These are phyloP conservation scores for Cenchrus americanus DNA, from an alignment of 176 grass and related monocot genomes.

Conservation along the genomic window DNA sequence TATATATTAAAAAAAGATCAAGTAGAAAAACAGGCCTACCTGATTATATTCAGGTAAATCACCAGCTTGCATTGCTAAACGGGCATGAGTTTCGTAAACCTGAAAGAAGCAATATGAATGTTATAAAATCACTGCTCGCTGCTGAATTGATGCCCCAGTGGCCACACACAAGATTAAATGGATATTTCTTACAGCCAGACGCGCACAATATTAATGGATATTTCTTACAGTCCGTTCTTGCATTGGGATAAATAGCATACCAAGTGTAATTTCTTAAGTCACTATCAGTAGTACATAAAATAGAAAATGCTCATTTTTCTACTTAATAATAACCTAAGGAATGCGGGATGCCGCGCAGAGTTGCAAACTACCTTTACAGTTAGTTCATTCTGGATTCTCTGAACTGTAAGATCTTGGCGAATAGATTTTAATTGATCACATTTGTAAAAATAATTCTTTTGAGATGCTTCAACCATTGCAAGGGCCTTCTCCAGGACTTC, in stretches of 20 bases:
- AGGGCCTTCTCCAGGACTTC: constrained; percentile 91
- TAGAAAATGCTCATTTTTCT: not conserved
- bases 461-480: constrained; percentile 78
- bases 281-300: constrained; percentile 14
- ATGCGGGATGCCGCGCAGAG: constrained; percentile 28
- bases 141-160: constrained; percentile 19
- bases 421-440: constrained; percentile 99
- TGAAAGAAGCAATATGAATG: constrained; percentile 56
- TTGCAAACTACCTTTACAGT: constrained; percentile 76
- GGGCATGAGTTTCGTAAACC: constrained; percentile 98
- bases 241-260: constrained; percentile 1
- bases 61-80: constrained; percentile 82
- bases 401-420: constrained; percentile 96
- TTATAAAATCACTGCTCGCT: constrained; percentile 25
- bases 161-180: constrained; percentile 2
- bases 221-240: not conserved
- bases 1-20: not conserved
- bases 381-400: constrained; percentile 89
- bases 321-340: constrained; percentile 3
- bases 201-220: not conserved
- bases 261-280: constrained; percentile 6
- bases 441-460: constrained; percentile 91
- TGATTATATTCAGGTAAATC: constrained; percentile 96
- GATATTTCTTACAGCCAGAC: not conserved
- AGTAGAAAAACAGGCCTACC: constrained; percentile 52